Conservation (phyloP, 2,329 filamentous ascomycete species). For the Fusarium keratoplasticum region DNA sequence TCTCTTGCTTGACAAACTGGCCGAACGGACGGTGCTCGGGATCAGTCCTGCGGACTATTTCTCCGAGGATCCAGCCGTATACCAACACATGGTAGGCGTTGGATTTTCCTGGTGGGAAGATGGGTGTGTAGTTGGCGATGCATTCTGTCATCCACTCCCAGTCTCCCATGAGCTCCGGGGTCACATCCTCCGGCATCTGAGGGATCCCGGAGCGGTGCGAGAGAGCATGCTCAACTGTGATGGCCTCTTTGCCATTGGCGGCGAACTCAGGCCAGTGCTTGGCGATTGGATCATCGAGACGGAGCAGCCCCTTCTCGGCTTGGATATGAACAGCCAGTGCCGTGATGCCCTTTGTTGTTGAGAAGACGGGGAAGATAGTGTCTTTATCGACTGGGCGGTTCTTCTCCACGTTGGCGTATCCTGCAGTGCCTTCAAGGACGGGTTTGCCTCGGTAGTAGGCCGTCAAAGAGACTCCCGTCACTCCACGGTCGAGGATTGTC, state of each 20-base stretch:
- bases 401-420: neutral
- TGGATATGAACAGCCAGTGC: constrained; percentile 10
- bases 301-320: neutral
- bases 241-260: constrained; percentile 10
- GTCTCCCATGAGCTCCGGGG: constrained; percentile 13
- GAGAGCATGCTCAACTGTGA: constrained; percentile 6
- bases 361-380: constrained; percentile 4
- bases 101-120: constrained; percentile 7
- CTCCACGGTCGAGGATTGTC: neutral
- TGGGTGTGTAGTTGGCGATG: constrained; percentile 2
- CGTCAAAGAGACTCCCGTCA: neutral
- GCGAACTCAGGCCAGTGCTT: constrained; percentile 21
- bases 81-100: constrained; percentile 24
- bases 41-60: constrained; percentile 14
- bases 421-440: neutral
- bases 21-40: constrained; percentile 5
- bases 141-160: constrained; percentile 18
- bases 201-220: constrained; percentile 19
- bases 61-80: constrained; percentile 15
- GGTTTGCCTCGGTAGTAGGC: constrained; percentile 3
- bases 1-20: constrained; percentile 7
- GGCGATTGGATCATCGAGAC: neutral
- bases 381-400: neutral
- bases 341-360: constrained; percentile 6
- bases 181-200: constrained; percentile 14